Percentiles rank a stretch among this genome's conserved stretches.
These are phyloP conservation scores for Colletotrichum chlorophyti DNA, from an alignment of 2,329 filamentous ascomycete species.

Conservation along the genomic window DNA sequence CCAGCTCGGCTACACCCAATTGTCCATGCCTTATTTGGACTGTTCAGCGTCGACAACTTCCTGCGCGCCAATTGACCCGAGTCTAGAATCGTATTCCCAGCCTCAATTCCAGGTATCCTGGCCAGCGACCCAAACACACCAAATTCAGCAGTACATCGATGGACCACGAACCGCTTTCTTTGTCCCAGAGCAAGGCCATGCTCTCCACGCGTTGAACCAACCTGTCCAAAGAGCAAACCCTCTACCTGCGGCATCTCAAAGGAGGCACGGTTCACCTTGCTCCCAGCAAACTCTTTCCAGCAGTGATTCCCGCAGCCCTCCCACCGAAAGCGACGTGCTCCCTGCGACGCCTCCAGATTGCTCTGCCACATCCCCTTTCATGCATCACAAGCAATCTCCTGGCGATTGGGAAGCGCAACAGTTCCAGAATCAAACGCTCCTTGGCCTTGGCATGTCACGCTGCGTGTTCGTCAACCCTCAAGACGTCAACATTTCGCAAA, in stretches of 20 bases:
- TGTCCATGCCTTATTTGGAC: constrained; percentile 7
- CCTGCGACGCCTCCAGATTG: constrained; percentile 47
- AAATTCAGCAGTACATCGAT: constrained; percentile 23
- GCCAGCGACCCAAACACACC: constrained; percentile 10
- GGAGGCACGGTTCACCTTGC: constrained; percentile 42
- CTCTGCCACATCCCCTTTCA: constrained; percentile 38
- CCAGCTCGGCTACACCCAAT: constrained; percentile 6
- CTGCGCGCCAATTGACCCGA: constrained; percentile 14
- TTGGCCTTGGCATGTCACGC: constrained; percentile 5
- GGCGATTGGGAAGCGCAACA: constrained; percentile 9
- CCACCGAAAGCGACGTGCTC: constrained; percentile 46
- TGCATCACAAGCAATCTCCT: constrained; percentile 26
- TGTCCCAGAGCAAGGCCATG: constrained; percentile 13
- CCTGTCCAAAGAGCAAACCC: constrained; percentile 22
- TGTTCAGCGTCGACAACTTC: not conserved
- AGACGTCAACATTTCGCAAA: constrained; percentile 25
- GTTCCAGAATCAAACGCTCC: constrained; percentile 2
- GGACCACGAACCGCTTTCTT: constrained; percentile 27
- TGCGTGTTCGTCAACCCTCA: constrained; percentile 25
- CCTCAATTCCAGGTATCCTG: constrained; percentile 11
- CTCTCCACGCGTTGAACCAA: not conserved
- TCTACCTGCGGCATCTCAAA: constrained; percentile 34
- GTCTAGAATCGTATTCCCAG: constrained; percentile 4
- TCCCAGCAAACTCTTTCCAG: constrained; percentile 46
- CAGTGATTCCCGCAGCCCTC: constrained; percentile 45